phyloP scores from a whole-genome alignment of 1,284 basidiomycete genomes.

The Apiotrichum akiyoshidainum region DNA sequence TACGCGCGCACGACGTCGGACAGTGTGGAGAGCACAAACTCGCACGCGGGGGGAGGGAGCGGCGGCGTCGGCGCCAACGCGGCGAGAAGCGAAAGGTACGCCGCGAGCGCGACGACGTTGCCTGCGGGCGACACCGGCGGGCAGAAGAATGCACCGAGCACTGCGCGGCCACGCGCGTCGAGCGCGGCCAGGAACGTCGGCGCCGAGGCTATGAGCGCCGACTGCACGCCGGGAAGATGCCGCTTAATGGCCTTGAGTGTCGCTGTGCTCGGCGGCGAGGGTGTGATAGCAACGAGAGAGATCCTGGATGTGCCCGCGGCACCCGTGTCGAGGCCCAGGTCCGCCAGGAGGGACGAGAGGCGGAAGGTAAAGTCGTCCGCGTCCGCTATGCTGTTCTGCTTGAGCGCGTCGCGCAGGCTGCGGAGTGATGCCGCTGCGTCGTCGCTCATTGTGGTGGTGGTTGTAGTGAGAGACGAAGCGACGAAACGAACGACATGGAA shows the following conservation, averaged over 20 bases:
- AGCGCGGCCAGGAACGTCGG: slow-evolving; percentile 66
- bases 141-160: slow-evolving; percentile 35
- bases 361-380: slow-evolving; percentile 26
- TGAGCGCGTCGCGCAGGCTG: slow-evolving; percentile 31
- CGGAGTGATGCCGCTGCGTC: slow-evolving; percentile 18
- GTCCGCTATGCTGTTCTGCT: slow-evolving; percentile 22
- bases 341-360: slow-evolving; percentile 8
- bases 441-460: slow-evolving; percentile 9
- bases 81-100: slow-evolving; percentile 32
- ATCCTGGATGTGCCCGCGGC: background rate
- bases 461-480: background rate
- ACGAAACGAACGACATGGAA: background rate
- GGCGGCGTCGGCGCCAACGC: slow-evolving; percentile 22
- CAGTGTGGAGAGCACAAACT: slow-evolving; percentile 52
- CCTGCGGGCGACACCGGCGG: slow-evolving; percentile 2
- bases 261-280: background rate
- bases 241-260: slow-evolving; percentile 16
- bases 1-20: slow-evolving; percentile 60
- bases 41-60: slow-evolving; percentile 23
- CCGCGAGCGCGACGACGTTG: slow-evolving; percentile 25
- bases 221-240: slow-evolving; percentile 36
- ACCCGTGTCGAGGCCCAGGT: slow-evolving; percentile 4
- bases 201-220: slow-evolving; percentile 36
- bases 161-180: slow-evolving; percentile 49
- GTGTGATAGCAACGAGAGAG: background rate